Percentiles rank a stretch among this genome's conserved stretches.
phyloP scores from a whole-genome alignment of 2,329 filamentous ascomycete genomes.

The Amphichorda felina region DNA sequence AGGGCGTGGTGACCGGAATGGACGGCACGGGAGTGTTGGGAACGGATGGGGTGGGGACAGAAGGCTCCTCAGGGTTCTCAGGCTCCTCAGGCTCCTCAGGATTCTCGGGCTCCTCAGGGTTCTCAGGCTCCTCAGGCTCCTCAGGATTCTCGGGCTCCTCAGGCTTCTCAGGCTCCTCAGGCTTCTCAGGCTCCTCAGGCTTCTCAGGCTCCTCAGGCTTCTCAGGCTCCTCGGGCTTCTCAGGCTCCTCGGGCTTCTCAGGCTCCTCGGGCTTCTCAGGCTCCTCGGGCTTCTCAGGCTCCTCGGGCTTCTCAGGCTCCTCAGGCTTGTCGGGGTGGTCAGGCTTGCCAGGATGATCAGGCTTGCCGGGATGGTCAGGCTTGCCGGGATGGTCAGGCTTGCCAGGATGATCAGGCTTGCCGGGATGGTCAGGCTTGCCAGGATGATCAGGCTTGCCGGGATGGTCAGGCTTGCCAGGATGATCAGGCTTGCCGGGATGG shows the following conservation, averaged over 20 bases:
- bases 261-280: constrained; percentile 2
- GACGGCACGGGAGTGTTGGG: constrained; percentile 4
- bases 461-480: constrained; percentile 2
- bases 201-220: constrained; percentile 2
- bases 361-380: not conserved
- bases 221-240: constrained; percentile 6
- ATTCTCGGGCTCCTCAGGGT: too few relatives aligned
- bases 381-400: not conserved
- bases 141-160: constrained; percentile 7
- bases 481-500: constrained; percentile 4
- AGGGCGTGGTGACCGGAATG: not conserved
- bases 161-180: too few relatives aligned
- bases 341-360: too few relatives aligned
- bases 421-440: too few relatives aligned
- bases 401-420: too few relatives aligned
- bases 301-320: not conserved
- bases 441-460: too few relatives aligned
- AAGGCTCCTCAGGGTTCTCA: too few relatives aligned
- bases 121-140: too few relatives aligned
- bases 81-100: too few relatives aligned
- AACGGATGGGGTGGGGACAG: constrained; percentile 4
- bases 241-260: constrained; percentile 4
- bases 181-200: not conserved
- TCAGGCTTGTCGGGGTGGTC: constrained; percentile 5
- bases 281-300: constrained; percentile 5